A percentile compares a stretch with the other conserved stretches of the same genome.
Evolutionary conservation across 176 grass and related monocot genomes (phyloP).

Genomic region (Oryza meyeriana): DNA sequence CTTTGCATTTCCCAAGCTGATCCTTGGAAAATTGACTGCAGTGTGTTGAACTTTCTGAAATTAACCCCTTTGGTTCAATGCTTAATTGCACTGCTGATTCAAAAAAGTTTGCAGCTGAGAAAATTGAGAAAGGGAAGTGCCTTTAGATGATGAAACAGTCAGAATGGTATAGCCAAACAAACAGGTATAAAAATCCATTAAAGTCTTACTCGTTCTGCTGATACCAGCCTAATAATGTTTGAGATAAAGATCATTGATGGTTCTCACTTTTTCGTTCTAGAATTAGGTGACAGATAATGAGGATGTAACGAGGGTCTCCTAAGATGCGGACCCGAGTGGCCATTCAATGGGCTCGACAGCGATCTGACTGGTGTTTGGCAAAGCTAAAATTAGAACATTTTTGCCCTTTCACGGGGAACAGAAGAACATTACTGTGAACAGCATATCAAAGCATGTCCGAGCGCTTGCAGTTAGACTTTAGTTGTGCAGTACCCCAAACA

Average conservation of each 20-base stretch:
- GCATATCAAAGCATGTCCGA: not conserved
- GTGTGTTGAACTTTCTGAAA: not conserved
- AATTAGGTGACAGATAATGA: constrained; percentile 37
- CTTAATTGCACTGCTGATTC: constrained; percentile 38
- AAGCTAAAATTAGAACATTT: constrained; percentile 23
- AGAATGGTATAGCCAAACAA: constrained; percentile 34
- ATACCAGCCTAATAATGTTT: not conserved
- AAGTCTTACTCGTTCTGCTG: not conserved
- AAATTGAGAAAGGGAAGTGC: constrained; percentile 84
- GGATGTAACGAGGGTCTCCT: not conserved
- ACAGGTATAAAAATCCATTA: constrained; percentile 18
- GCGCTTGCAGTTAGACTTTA: constrained; percentile 24
- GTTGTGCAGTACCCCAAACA: constrained; percentile 43
- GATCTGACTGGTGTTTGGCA: not conserved
- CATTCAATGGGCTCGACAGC: constrained; percentile 23
- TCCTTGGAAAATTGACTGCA: not conserved
- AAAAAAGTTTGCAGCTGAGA: constrained; percentile 81
- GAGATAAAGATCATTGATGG: constrained; percentile 8
- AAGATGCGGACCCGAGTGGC: not conserved
- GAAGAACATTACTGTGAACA: constrained; percentile 4
- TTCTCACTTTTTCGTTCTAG: constrained; percentile 19
- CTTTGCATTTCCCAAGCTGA: not conserved
- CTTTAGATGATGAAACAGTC: constrained; percentile 66
- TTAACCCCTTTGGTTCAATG: not conserved
- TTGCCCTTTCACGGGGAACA: constrained; percentile 8